A percentile compares a stretch with the other conserved stretches of the same genome.
phyloP scores from a whole-genome alignment of 2,329 filamentous ascomycete species.

The Clonostachys chloroleuca region DNA sequence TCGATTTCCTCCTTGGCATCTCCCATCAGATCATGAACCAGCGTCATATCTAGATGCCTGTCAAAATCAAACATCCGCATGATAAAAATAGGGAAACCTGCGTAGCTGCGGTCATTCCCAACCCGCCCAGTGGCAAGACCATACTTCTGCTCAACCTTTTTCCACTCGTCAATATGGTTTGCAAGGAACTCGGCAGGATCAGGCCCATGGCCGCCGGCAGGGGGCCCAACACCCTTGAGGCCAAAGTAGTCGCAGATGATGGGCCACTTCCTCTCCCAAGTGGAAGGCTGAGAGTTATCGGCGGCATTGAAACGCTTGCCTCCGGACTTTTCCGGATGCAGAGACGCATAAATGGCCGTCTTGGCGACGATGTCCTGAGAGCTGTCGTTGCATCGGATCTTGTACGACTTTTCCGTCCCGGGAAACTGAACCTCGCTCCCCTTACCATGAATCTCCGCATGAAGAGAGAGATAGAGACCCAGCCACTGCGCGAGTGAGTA shows the following conservation, averaged over 20 bases:
- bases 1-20: conserved; percentile 18
- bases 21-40: conserved; percentile 21
- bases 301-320: conserved; percentile 34
- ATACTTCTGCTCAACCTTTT: conserved; percentile 21
- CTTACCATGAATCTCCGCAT: conserved; percentile 24
- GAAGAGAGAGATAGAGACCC: conserved; percentile 28
- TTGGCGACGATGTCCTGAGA: conserved; percentile 30
- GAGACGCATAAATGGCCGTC: conserved; percentile 31
- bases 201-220: conserved; percentile 16
- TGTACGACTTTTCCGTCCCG: conserved; percentile 23
- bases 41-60: conserved; percentile 22
- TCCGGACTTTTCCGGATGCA: conserved; percentile 29
- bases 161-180: conserved; percentile 22
- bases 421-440: conserved; percentile 26
- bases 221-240: conserved; percentile 28
- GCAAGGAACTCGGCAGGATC: conserved; percentile 20
- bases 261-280: conserved; percentile 38
- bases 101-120: conserved; percentile 19
- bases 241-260: conserved; percentile 39
- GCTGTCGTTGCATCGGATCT: conserved; percentile 23
- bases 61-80: conserved; percentile 27
- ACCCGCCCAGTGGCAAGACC: conserved; percentile 20
- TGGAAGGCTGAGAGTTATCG: conserved; percentile 24
- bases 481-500: conserved; percentile 34
- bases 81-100: conserved; percentile 21